phyloP scores from a whole-genome alignment of 768 basidiomycete species.

The Kondoa subrosea region DNA sequence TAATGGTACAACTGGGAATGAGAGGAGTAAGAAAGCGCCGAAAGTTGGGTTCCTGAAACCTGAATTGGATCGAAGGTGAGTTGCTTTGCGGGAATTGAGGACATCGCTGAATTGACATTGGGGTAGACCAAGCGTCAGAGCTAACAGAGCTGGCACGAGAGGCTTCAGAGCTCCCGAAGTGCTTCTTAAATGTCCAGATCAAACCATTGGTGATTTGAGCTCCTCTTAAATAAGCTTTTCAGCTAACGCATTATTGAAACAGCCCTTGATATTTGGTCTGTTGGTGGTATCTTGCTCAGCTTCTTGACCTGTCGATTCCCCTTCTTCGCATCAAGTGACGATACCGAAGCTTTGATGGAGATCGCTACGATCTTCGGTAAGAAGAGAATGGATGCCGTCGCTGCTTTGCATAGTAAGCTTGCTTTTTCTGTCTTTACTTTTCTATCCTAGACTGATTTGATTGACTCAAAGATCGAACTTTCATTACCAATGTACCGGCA shows the following conservation, averaged over 20 bases:
- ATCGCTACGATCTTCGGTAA: constrained; percentile 72
- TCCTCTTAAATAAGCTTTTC: neutral
- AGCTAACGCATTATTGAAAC: constrained; percentile 7
- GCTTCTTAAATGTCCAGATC: constrained; percentile 78
- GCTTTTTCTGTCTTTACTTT: neutral
- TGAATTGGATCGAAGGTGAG: constrained; percentile 38
- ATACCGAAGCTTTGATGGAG: constrained; percentile 89
- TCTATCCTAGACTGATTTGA: neutral
- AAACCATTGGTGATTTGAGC: constrained; percentile 60
- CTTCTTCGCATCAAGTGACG: constrained; percentile 80
- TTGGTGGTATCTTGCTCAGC: constrained; percentile 77
- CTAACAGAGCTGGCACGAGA: constrained; percentile 88
- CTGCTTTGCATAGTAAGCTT: constrained; percentile 67
- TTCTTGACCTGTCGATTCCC: constrained; percentile 87
- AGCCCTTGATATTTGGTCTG: constrained; percentile 97
- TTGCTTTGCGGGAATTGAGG: neutral
- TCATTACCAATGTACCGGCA: constrained; percentile 75
- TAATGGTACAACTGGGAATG: constrained; percentile 18
- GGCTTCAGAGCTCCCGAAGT: constrained; percentile 97
- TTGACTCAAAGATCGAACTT: constrained; percentile 59
- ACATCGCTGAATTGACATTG: constrained; percentile 2
- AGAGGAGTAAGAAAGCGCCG: constrained; percentile 38
- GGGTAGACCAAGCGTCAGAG: constrained; percentile 59
- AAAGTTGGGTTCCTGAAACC: constrained; percentile 49
- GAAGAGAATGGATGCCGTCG: constrained; percentile 63